These are phyloP conservation scores for Yamadazyma paraphyllophila DNA, from an alignment of 805 yeast genomes.

Conservation along the genomic window DNA sequence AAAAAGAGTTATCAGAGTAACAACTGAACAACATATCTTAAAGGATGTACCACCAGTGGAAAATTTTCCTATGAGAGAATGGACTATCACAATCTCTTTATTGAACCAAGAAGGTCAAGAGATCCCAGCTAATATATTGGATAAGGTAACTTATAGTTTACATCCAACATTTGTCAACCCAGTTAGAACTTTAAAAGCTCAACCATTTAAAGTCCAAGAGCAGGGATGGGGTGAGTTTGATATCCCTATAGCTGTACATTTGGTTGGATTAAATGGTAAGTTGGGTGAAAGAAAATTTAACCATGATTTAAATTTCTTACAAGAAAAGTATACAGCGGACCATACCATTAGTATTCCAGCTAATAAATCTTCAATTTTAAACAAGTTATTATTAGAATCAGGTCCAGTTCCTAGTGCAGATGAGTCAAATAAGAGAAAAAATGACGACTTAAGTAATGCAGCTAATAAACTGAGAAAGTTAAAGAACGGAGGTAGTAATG, in stretches of 20 bases:
- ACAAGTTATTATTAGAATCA: slow-evolving; percentile 70
- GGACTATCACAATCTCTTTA: slow-evolving; percentile 78
- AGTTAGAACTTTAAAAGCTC: slow-evolving; percentile 69
- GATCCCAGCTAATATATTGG: slow-evolving; percentile 83
- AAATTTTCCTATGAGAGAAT: slow-evolving; percentile 91
- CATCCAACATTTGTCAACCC: slow-evolving; percentile 97
- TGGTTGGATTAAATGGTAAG: slow-evolving; percentile 63
- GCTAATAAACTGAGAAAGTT: slow-evolving; percentile 48
- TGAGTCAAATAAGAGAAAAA: slow-evolving; percentile 25
- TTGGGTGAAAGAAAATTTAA: slow-evolving; percentile 83
- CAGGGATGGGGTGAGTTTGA: slow-evolving; percentile 99
- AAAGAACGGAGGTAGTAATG: slow-evolving; percentile 39
- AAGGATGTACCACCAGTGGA: slow-evolving; percentile 81
- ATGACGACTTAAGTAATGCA: slow-evolving; percentile 17
- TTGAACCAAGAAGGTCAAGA: slow-evolving; percentile 80
- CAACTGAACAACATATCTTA: slow-evolving; percentile 79
- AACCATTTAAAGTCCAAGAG: slow-evolving; percentile 86
- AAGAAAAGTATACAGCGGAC: slow-evolving; percentile 73
- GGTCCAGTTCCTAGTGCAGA: slow-evolving; percentile 67
- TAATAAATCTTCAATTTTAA: slow-evolving; percentile 64
- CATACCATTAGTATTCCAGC: slow-evolving; percentile 76
- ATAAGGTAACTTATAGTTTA: slow-evolving; percentile 86
- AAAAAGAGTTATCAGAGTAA: slow-evolving; percentile 83
- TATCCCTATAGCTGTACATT: slow-evolving; percentile 71
- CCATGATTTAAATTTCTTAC: slow-evolving; percentile 85